phyloP scores from a whole-genome alignment of 2,329 filamentous ascomycete species.

The Pseudogymnoascus sp. region DNA sequence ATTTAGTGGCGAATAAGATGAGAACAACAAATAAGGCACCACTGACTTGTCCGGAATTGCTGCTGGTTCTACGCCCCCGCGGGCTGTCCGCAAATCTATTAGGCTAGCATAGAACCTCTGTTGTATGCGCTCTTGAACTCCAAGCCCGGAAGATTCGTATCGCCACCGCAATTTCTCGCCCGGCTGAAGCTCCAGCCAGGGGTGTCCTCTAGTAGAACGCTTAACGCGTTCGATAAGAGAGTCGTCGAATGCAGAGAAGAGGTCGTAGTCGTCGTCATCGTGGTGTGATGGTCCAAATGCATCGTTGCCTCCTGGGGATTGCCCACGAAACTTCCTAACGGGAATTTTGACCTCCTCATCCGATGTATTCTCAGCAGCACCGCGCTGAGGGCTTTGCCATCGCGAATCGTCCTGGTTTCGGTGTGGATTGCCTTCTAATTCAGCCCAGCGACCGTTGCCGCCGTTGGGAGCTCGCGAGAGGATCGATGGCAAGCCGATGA shows the following conservation, averaged over 20 bases:
- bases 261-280: slow-evolving; percentile 6
- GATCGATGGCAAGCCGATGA: slow-evolving; percentile 27
- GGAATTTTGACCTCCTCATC: slow-evolving; percentile 14
- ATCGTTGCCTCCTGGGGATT: neutral
- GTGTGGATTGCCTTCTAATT: slow-evolving; percentile 23
- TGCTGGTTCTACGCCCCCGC: neutral
- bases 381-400: neutral
- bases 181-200: neutral
- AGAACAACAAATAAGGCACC: slow-evolving; percentile 28
- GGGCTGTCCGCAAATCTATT: neutral
- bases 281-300: neutral
- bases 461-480: slow-evolving; percentile 19
- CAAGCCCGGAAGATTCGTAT: neutral
- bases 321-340: slow-evolving; percentile 14
- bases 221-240: neutral
- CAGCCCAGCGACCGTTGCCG: slow-evolving; percentile 20
- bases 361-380: neutral
- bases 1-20: slow-evolving; percentile 26
- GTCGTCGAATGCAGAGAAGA: slow-evolving; percentile 1
- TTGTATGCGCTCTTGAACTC: neutral
- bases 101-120: neutral
- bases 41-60: slow-evolving; percentile 21
- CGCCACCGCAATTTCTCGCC: neutral
- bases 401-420: neutral
- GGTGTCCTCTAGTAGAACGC: neutral